Evolutionary conservation across 225 moss, liverwort and hornwort genomes (phyloP), one percentile per base, ranked within the genome.

Genomic region (Straminergon stramineum): DNA sequence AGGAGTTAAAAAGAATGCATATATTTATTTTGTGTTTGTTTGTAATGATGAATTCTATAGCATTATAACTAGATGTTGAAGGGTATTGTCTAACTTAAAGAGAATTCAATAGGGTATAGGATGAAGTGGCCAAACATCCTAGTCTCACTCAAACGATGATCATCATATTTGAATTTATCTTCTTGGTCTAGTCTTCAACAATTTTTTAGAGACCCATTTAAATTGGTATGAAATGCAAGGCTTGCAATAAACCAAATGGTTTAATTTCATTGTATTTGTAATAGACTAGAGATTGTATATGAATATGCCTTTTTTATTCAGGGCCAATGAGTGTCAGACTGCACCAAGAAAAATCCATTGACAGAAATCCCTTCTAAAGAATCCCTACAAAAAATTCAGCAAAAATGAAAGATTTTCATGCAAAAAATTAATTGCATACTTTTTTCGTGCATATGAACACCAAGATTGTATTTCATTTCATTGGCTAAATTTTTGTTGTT

Each of bases 81-180:
- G 11, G 15, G 0, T 8, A 15, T 39, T 2, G 7, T 70, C 7
- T 23, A 70, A 39, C 14, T 70, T 39, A 23, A 39, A 45, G 4
- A 74, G 3, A 45, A 0, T 30, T 74, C 30, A 74, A 74, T 14
- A 17, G 6, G 45, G 0, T 11, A 17, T 0, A 23, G 0, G 3
- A 30, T 11, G 17, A 28, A 43, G 17, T 48, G 17, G 4, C 17
- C 10, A 1, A 45, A 30, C 4, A 45, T 30, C 74, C 2, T 2
- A 4, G 6, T 17, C 7, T 30, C 48, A 45, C 1, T 17, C 30
- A 48, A 48, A 30, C 1, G 0, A 17, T 48, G 6, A 75, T 30
- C 10, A 74, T 17, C 3, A 43, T 3, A 9, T 45, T 45, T 45
- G 45, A 17, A 2, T 45, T 45, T 28, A 74, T 74, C 30, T 45